Conservation (phyloP, 345 rosid genomes). For the Litchi chinensis region DNA sequence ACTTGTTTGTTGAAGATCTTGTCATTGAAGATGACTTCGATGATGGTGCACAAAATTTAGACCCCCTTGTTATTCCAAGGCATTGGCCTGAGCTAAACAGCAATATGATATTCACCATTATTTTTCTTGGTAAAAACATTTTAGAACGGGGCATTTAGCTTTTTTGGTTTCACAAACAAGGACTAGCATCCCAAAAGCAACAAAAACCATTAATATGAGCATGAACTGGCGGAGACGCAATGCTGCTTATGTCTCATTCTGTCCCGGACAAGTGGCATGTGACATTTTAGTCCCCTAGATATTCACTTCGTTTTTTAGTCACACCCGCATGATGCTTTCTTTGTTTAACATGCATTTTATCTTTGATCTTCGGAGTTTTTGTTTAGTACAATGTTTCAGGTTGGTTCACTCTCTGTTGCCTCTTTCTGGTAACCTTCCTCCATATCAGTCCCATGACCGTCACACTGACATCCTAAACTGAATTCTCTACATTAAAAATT, state of each 20-base stretch:
- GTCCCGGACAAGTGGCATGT: neutral
- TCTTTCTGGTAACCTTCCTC: too few relatives aligned
- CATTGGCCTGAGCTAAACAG: neutral
- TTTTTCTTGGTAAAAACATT: neutral
- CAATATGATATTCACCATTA: neutral
- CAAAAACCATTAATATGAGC: neutral
- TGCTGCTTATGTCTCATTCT: neutral
- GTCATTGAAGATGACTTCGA: neutral
- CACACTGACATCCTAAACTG: neutral
- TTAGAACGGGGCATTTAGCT: neutral
- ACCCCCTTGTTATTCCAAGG: neutral
- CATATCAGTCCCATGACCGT: neutral
- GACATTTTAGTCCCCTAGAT: neutral
- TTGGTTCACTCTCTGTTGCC: neutral
- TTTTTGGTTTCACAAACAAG: neutral
- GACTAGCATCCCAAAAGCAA: neutral
- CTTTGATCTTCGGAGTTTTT: too few relatives aligned
- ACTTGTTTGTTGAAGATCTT: neutral
- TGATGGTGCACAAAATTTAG: neutral
- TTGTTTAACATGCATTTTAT: neutral
- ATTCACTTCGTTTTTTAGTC: neutral
- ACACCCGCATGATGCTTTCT: neutral
- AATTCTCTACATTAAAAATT: neutral
- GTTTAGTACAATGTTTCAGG: neutral
- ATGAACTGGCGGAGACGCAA: neutral